phyloP scores from a whole-genome alignment of 2,329 filamentous ascomycete species.

The Diaporthe ilicicola region DNA sequence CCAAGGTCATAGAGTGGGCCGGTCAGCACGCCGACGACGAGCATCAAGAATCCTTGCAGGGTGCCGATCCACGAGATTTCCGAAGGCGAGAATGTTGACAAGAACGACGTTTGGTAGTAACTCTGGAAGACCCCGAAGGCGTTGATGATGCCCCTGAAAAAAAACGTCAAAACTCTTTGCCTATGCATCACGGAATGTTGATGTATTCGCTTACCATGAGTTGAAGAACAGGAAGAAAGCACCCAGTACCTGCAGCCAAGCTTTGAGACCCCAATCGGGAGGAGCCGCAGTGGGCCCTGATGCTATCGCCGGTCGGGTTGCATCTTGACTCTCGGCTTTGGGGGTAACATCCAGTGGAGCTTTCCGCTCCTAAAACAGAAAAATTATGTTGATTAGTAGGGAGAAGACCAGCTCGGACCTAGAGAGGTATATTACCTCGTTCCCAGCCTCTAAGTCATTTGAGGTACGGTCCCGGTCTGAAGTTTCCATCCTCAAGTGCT shows the following conservation, averaged over 20 bases:
- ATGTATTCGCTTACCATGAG: constrained; percentile 50
- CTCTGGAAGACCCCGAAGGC: constrained; percentile 64
- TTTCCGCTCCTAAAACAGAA: no score
- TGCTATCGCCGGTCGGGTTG: no score
- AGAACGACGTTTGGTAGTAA: constrained; percentile 55
- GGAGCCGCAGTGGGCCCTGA: constrained; percentile 13
- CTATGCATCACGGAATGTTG: neutral
- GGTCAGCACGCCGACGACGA: constrained; percentile 50
- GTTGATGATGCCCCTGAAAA: constrained; percentile 42
- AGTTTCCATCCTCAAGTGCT: no score
- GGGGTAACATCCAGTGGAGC: no score
- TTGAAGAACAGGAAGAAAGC: constrained; percentile 64
- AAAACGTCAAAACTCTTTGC: neutral
- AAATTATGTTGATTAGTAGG: no score
- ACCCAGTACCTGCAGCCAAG: constrained; percentile 63
- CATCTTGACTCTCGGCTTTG: no score
- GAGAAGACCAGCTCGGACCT: no score
- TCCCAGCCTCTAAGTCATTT: no score
- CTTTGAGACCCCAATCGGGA: constrained; percentile 57
- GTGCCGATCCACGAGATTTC: constrained; percentile 57
- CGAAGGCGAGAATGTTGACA: constrained; percentile 43
- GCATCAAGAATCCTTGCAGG: constrained; percentile 55
- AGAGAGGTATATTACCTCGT: no score
- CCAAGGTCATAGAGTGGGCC: constrained; percentile 59
- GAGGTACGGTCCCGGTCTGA: no score